phyloP scores from a whole-genome alignment of 192 early-diverging fungal species.

The Linnemannia schmuckeri region DNA sequence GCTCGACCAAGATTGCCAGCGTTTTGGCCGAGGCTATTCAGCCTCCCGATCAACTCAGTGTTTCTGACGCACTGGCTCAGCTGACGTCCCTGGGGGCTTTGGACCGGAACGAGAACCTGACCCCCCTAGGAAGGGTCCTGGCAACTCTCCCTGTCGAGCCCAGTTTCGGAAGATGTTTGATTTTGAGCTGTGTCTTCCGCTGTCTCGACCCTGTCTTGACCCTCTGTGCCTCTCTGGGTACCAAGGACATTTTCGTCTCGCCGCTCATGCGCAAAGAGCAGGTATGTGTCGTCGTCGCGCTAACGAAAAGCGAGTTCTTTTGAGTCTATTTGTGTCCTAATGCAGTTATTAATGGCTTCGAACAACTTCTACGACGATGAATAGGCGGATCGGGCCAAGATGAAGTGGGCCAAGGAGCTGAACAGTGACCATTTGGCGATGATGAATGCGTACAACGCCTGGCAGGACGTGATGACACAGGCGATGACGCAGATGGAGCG shows the following conservation, averaged over 20 bases:
- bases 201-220: slow-evolving; percentile 80
- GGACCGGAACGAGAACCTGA: slow-evolving; percentile 66
- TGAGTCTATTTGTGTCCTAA: not conserved
- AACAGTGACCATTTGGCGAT: slow-evolving; percentile 61
- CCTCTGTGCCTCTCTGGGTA: slow-evolving; percentile 67
- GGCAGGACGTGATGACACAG: slow-evolving; percentile 51
- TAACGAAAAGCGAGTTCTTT: no score
- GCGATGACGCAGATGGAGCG: slow-evolving; percentile 24
- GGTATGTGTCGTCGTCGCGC: not conserved
- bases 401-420: slow-evolving; percentile 58
- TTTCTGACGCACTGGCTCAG: slow-evolving; percentile 52
- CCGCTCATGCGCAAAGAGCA: slow-evolving; percentile 54
- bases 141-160: slow-evolving; percentile 74
- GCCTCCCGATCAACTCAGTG: slow-evolving; percentile 59
- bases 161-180: slow-evolving; percentile 76
- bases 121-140: slow-evolving; percentile 73
- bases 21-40: slow-evolving; percentile 60
- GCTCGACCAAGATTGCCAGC: slow-evolving; percentile 54
- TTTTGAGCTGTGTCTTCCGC: slow-evolving; percentile 70
- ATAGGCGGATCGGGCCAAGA: slow-evolving; percentile 56
- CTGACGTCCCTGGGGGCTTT: slow-evolving; percentile 57
- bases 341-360: not conserved
- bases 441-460: slow-evolving; percentile 63
- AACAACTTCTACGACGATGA: not conserved
- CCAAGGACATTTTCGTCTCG: slow-evolving; percentile 58